These are phyloP conservation scores for Boletus rufocinnamomeus DNA, from an alignment of 768 basidiomycete genomes.

Conservation along the genomic window DNA sequence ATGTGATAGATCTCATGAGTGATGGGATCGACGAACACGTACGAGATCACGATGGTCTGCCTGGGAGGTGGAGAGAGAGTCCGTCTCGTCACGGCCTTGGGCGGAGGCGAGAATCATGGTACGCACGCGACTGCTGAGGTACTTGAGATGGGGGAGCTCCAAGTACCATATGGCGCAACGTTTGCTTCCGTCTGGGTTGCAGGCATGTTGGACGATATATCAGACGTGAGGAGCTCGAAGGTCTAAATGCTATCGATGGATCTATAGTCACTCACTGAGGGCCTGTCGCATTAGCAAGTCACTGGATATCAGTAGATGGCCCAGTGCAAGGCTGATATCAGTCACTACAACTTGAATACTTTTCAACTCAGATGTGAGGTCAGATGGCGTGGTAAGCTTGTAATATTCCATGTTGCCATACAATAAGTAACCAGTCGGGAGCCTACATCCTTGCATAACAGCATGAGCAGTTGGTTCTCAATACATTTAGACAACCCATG, in stretches of 20 bases:
- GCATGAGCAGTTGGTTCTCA: background rate
- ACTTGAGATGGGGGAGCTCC: background rate
- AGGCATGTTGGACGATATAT: background rate
- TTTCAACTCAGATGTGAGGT: too few species aligned
- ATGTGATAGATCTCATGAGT: background rate
- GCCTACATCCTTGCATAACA: background rate
- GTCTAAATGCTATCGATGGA: too few species aligned
- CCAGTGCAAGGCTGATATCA: background rate
- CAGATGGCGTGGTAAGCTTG: background rate
- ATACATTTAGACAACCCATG: background rate
- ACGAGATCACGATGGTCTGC: background rate
- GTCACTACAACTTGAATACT: background rate
- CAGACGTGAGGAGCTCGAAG: background rate
- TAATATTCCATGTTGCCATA: background rate
- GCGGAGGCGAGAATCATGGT: background rate
- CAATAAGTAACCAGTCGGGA: background rate
- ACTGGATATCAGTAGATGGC: too few species aligned
- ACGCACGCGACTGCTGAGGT: background rate
- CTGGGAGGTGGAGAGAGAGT: background rate
- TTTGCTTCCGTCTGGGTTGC: background rate
- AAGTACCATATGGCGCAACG: background rate
- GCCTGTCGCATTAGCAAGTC: too few species aligned
- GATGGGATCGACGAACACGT: background rate
- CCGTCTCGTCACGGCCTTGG: background rate
- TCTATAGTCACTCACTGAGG: background rate